Evolutionary conservation across 2,329 filamentous ascomycete species (phyloP).

Genomic region (Aureobasidium leucospermi): DNA sequence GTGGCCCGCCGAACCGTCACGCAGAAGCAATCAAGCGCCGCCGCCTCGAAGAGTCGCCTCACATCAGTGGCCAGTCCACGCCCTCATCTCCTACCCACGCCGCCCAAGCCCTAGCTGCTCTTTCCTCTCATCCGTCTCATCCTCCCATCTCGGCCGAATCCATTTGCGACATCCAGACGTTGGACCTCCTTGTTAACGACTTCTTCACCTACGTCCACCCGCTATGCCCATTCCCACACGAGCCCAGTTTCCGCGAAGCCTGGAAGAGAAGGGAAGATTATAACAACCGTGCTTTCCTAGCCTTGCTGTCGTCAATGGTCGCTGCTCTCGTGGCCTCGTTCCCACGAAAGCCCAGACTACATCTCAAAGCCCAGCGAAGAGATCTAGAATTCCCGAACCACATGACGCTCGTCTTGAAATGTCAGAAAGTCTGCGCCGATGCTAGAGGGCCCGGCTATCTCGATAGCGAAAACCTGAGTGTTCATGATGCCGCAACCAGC

Average conservation of each 20-base stretch:
- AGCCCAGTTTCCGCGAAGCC: conserved; percentile 65
- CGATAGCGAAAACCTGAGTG: conserved; percentile 46
- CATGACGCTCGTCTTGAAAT: conserved; percentile 62
- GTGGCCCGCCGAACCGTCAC: conserved; percentile 60
- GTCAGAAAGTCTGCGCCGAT: conserved; percentile 60
- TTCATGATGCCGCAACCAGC: conserved; percentile 63
- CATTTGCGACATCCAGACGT: conserved; percentile 61
- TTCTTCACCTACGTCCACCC: conserved; percentile 80
- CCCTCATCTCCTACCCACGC: conserved; percentile 47
- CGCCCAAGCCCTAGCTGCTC: conserved; percentile 45
- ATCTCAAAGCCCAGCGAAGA: conserved; percentile 60
- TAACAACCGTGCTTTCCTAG: conserved; percentile 59
- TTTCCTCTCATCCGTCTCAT: conserved; percentile 37
- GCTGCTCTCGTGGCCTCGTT: conserved; percentile 67
- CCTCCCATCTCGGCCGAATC: conserved; percentile 50
- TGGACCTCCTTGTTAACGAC: conserved; percentile 67
- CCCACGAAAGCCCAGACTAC: conserved; percentile 61
- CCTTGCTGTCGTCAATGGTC: conserved; percentile 67
- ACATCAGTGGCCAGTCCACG: conserved; percentile 35
- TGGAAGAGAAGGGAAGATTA: conserved; percentile 62
- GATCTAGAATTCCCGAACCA: conserved; percentile 61
- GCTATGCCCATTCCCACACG: conserved; percentile 69
- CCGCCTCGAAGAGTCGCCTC: conserved; percentile 41
- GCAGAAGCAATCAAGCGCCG: conserved; percentile 60
- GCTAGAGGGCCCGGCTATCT: conserved; percentile 55